Conservation (phyloP, 305 asterid genomes). For the Rubia balearica region DNA sequence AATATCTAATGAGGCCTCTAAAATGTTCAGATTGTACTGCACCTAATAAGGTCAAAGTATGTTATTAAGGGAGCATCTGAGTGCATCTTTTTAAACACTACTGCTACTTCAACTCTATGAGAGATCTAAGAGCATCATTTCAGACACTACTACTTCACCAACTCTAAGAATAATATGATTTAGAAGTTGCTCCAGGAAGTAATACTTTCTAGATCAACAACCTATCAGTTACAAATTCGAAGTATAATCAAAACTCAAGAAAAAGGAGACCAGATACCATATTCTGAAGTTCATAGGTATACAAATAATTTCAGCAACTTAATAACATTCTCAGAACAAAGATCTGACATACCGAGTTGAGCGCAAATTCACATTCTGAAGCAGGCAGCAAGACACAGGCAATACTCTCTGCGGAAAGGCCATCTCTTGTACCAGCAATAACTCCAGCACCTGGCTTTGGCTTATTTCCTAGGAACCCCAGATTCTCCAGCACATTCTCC, state of each 20-base stretch:
- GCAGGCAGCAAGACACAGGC: conserved; percentile 87
- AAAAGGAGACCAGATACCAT: not conserved
- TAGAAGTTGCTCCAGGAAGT: not conserved
- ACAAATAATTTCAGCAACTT: not conserved
- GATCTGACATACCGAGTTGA: conserved; percentile 61
- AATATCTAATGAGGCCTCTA: not conserved
- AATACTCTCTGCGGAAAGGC: conserved; percentile 87
- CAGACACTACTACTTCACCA: not conserved
- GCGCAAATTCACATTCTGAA: conserved; percentile 93
- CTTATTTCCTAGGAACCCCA: conserved; percentile 85
- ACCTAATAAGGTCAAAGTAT: not conserved
- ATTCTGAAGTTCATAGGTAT: not conserved
- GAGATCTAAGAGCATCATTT: not conserved
- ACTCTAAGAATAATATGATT: not conserved
- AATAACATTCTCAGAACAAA: conserved; percentile 13
- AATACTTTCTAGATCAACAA: not conserved
- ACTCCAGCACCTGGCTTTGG: conserved; percentile 85
- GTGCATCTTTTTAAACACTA: not conserved
- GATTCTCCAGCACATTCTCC: conserved; percentile 85
- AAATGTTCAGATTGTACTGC: not conserved
- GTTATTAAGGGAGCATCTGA: not conserved
- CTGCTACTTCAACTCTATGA: not conserved
- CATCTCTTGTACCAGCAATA: conserved; percentile 89
- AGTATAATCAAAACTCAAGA: not conserved
- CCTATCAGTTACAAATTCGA: not conserved